Conservation (phyloP, 2,329 filamentous ascomycete species). For the Didymella lethalis region DNA sequence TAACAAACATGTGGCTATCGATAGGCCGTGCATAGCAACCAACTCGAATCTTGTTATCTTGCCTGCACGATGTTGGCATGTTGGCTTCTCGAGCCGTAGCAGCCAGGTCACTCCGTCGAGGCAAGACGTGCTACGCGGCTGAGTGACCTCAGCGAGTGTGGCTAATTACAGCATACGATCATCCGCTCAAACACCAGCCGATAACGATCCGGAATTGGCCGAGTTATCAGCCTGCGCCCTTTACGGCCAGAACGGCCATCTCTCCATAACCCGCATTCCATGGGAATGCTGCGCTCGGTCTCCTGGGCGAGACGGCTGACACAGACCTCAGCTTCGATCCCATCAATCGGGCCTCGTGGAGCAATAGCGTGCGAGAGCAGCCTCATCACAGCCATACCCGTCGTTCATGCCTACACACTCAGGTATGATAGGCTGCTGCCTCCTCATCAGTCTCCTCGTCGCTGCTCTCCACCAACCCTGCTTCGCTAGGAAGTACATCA, state of each 20-base stretch:
- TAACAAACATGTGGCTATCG: constrained; percentile 16
- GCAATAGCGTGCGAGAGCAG: constrained; percentile 19
- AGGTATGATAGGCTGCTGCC: constrained; percentile 47
- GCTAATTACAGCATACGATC: constrained; percentile 17
- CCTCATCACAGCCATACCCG: constrained; percentile 7
- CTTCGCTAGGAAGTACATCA: constrained; percentile 58
- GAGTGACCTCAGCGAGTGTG: constrained; percentile 8
- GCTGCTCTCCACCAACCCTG: constrained; percentile 44
- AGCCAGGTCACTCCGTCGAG: background rate
- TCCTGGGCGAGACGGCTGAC: constrained; percentile 22
- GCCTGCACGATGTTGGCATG: background rate
- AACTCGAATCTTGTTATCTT: background rate
- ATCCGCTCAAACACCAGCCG: constrained; percentile 31
- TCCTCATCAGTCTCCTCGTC: constrained; percentile 41
- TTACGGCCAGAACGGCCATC: constrained; percentile 30
- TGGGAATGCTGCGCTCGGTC: constrained; percentile 14
- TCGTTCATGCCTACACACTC: constrained; percentile 22
- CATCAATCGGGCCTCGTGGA: constrained; percentile 15
- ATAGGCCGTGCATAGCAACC: constrained; percentile 14
- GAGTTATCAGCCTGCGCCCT: constrained; percentile 28
- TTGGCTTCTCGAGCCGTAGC: background rate
- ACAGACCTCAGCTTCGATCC: constrained; percentile 3
- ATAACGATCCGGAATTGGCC: constrained; percentile 42
- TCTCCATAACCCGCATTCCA: constrained; percentile 21
- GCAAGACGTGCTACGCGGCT: background rate